A percentile compares a stretch with the other conserved stretches of the same genome.
phyloP scores from a whole-genome alignment of 306 rosid genomes.

The Pterocarpus macrocarpus region DNA sequence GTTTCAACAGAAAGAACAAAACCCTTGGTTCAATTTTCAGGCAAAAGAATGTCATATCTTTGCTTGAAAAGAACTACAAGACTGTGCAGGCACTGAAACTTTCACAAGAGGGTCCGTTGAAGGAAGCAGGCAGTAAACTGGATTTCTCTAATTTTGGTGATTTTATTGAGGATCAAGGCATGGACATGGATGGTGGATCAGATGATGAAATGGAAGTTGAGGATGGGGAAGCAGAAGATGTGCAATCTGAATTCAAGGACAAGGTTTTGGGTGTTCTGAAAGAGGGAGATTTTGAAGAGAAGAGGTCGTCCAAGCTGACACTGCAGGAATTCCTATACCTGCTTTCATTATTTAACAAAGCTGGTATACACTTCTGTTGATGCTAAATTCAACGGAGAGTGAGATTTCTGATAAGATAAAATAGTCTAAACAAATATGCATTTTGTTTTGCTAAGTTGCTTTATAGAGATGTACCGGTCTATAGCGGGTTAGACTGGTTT shows the following conservation, averaged over 20 bases:
- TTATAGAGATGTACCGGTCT: neutral
- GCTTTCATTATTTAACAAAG: slow-evolving; percentile 83
- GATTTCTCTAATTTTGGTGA: slow-evolving; percentile 54
- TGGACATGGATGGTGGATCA: slow-evolving; percentile 65
- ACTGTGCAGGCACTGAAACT: slow-evolving; percentile 69
- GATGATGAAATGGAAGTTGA: slow-evolving; percentile 73
- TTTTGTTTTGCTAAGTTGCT: slow-evolving; percentile 4
- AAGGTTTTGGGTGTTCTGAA: slow-evolving; percentile 77
- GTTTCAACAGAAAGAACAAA: slow-evolving; percentile 92
- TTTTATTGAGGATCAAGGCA: slow-evolving; percentile 53
- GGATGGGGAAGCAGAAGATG: slow-evolving; percentile 63
- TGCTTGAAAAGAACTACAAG: slow-evolving; percentile 88
- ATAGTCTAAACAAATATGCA: neutral
- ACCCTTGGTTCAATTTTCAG: slow-evolving; percentile 90
- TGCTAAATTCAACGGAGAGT: neutral
- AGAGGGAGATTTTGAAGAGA: slow-evolving; percentile 87
- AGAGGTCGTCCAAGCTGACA: slow-evolving; percentile 88
- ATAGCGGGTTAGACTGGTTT: neutral
- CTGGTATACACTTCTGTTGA: slow-evolving; percentile 84
- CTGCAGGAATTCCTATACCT: slow-evolving; percentile 79
- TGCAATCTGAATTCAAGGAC: slow-evolving; percentile 78
- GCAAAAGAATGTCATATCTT: slow-evolving; percentile 78
- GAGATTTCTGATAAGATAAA: neutral
- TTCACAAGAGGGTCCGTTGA: slow-evolving; percentile 50
- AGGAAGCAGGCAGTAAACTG: slow-evolving; percentile 46